Percentiles rank a stretch among this genome's conserved stretches.
Evolutionary conservation across 2,329 filamentous ascomycete genomes (phyloP).

Genomic region (Endothia cerciana): DNA sequence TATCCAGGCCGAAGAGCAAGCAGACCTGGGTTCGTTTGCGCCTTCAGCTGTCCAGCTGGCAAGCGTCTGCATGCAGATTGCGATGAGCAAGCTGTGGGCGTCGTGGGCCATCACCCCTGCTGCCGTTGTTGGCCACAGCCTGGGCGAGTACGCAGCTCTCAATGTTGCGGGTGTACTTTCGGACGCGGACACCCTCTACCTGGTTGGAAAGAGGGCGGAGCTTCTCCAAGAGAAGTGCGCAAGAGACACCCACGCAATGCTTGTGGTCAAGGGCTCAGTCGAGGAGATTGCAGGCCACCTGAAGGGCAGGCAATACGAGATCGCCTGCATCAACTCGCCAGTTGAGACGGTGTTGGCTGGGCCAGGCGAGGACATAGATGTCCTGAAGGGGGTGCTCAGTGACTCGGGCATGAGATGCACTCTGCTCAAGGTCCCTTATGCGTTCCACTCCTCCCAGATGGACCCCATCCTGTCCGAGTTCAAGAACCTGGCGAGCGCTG

Average conservation of each 20-base stretch:
- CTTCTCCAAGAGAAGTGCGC: conserved; percentile 61
- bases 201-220: conserved; percentile 70
- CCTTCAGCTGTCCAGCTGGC: conserved; percentile 58
- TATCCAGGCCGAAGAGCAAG: conserved; percentile 46
- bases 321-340: conserved; percentile 12
- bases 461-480: neutral
- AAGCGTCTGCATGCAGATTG: conserved; percentile 59
- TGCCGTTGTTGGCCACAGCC: conserved; percentile 57
- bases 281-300: conserved; percentile 46
- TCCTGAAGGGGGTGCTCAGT: no score
- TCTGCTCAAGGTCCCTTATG: conserved; percentile 39
- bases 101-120: conserved; percentile 56
- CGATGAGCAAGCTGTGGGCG: conserved; percentile 57
- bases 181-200: conserved; percentile 70
- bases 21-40: conserved; percentile 39
- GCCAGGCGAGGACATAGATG: conserved; percentile 45
- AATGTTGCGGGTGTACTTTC: conserved; percentile 72
- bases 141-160: conserved; percentile 73
- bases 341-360: neutral
- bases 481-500: neutral
- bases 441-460: conserved; percentile 13
- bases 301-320: neutral
- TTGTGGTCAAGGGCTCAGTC: conserved; percentile 53
- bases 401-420: conserved; percentile 46
- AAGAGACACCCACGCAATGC: conserved; percentile 61